phyloP scores from a whole-genome alignment of 495 filamentous ascomycete genomes.

The Aspergillus cavernicola region DNA sequence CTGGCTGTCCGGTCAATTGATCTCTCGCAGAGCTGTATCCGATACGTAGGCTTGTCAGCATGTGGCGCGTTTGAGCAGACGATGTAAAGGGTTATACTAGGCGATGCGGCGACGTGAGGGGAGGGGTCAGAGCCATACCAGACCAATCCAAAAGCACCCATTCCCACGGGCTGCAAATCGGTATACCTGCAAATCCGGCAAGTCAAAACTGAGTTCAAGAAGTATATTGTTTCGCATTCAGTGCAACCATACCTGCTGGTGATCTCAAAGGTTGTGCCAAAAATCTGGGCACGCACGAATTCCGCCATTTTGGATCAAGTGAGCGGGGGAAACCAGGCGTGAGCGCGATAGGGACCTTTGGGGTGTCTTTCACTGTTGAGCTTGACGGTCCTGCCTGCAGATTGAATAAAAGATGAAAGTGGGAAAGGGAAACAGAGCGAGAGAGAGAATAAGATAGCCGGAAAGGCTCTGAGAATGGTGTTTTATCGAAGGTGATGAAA shows the following conservation, averaged over 20 bases:
- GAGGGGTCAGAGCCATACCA: constrained; percentile 60
- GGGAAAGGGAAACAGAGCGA: constrained; percentile 3
- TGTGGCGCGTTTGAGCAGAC: not conserved
- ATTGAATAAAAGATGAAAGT: not conserved
- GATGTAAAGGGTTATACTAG: not conserved
- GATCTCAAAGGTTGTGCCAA: constrained; percentile 99
- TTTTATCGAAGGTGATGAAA: constrained; percentile 15
- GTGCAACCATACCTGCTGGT: constrained; percentile 75
- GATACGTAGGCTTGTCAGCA: constrained; percentile 1
- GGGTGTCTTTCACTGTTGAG: constrained; percentile 1
- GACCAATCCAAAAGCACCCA: constrained; percentile 97
- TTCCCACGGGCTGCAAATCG: constrained; percentile 95
- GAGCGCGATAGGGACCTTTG: constrained; percentile 1
- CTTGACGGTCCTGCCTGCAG: not conserved
- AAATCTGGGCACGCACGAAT: constrained; percentile 99
- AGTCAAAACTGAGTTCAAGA: not conserved
- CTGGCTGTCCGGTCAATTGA: constrained; percentile 90
- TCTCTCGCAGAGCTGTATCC: constrained; percentile 82
- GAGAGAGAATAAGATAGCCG: not conserved
- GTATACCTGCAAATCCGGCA: constrained; percentile 68
- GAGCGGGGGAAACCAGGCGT: constrained; percentile 12
- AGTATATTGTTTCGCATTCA: not conserved
- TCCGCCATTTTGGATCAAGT: constrained; percentile 72
- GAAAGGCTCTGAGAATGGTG: not conserved
- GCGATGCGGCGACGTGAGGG: constrained; percentile 8